Conservation (phyloP, 257 asterid species). For the Mentha longifolia region DNA sequence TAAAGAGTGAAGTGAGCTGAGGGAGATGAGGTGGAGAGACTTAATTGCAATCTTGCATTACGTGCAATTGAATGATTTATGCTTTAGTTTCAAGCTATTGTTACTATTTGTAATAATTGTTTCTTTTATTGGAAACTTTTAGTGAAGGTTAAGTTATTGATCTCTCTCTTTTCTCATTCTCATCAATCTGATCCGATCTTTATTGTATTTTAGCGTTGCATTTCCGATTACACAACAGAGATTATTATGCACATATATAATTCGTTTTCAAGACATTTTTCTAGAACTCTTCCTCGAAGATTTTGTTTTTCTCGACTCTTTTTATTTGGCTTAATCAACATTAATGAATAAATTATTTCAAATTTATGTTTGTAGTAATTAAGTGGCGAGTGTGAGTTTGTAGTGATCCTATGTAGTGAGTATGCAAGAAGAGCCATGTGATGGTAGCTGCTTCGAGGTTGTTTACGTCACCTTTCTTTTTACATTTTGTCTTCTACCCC, state of each 20-base stretch:
- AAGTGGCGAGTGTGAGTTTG: neutral
- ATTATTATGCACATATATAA: too few species aligned
- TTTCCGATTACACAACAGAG: too few species aligned
- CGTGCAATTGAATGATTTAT: neutral
- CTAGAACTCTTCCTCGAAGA: too few species aligned
- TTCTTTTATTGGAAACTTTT: constrained; percentile 21
- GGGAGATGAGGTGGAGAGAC: neutral
- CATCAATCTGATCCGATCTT: too few species aligned
- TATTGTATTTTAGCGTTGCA: too few species aligned
- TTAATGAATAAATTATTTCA: neutral
- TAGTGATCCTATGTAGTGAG: too few species aligned
- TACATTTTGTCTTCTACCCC: neutral
- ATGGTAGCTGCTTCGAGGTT: constrained; percentile 20
- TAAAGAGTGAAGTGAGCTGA: constrained; percentile 5
- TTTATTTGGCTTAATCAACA: neutral
- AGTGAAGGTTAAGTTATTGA: neutral
- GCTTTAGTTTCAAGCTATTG: neutral
- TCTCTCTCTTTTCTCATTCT: neutral
- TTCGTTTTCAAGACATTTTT: too few species aligned
- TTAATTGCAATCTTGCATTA: neutral
- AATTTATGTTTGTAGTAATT: neutral
- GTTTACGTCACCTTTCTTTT: neutral
- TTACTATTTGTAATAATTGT: constrained; percentile 28
- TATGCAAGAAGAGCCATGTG: constrained; percentile 20
- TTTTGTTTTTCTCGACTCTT: neutral